Evolutionary conservation across 805 yeast species (phyloP), one percentile per base, ranked within the genome.

Genomic region (Monosporozyma yasuniensis): DNA sequence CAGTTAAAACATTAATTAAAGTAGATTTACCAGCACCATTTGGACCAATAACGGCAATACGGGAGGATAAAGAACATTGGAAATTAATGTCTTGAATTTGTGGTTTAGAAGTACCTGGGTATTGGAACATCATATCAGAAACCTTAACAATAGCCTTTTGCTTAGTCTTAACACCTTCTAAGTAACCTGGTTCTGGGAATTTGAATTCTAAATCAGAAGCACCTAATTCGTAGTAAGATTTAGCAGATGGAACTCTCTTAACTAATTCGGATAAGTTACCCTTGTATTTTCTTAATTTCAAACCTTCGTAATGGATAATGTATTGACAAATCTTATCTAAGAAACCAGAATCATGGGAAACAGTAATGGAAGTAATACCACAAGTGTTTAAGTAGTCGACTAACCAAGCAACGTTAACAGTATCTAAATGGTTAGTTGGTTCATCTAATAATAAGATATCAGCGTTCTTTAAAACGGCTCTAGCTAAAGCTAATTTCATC

Each of bases 11-110:
- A 73, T 93, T 93, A 74, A 93, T 91, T 78, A 93, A 83, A 66
- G 99, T 93, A 59, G 99, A 91, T 77, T 93, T 93, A 85, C 99
- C 99, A 72, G 99, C 99, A 87, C 99, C 99, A 77, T 93, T 93
- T 76, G 99, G 99, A 76, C 99, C 99, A 79, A 93, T 91, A 72
- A 93, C 98, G 65, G 99, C 99, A 87, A 93, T 93, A 85, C 99
- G 91, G 45, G 99, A 91, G 56, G 98, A 91, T 71, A 93, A 80
- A 59, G 99, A 93, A 82, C 96, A 89, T 81, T 93, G 98, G 97
- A 93, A 93, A 74, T 84, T 83, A 64, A 93, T 83, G 76, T 87
- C 89, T 53, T 71, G 56, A 65, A 93, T 79, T 81, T 93, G 99
- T 67, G 99, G 99, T 78, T 87, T 89, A 63, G 85, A 53, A 61